Evolutionary conservation across 2,329 filamentous ascomycete species (phyloP).

Genomic region (Penicillium sp.): DNA sequence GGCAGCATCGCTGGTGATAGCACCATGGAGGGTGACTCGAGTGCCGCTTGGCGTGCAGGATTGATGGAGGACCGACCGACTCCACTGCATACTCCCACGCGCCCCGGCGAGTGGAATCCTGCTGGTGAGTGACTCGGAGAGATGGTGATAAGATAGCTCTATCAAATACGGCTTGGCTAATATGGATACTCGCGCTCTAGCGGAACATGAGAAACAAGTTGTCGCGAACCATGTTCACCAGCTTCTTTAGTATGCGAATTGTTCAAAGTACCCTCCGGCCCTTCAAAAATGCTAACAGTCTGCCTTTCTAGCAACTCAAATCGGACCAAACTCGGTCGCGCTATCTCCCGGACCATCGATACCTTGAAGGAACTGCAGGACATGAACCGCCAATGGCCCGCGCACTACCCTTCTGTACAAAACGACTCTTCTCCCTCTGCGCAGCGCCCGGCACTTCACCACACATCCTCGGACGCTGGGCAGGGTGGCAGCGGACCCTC

Average conservation of each 20-base stretch:
- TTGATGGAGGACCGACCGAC: conserved; percentile 55
- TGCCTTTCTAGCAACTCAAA: conserved; percentile 64
- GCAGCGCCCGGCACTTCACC: conserved; percentile 35
- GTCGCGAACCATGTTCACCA: conserved; percentile 84
- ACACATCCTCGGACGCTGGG: conserved; percentile 35
- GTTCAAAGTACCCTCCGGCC: neutral
- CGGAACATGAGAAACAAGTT: conserved; percentile 60
- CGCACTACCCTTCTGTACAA: conserved; percentile 73
- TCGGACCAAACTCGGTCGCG: conserved; percentile 74
- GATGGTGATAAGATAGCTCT: neutral
- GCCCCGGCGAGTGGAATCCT: conserved; percentile 45
- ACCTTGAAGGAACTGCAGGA: conserved; percentile 76
- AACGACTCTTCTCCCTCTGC: conserved; percentile 23
- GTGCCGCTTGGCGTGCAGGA: conserved; percentile 51
- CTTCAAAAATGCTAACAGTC: conserved; percentile 13
- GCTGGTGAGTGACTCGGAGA: conserved; percentile 30
- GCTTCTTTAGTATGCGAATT: conserved; percentile 63
- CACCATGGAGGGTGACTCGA: conserved; percentile 40
- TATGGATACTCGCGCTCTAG: conserved; percentile 23
- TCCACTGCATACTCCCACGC: conserved; percentile 51
- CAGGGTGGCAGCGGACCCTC: conserved; percentile 20
- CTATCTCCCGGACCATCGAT: conserved; percentile 81
- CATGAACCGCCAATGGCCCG: conserved; percentile 88
- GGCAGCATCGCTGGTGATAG: conserved; percentile 67
- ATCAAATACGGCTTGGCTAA: conserved; percentile 12